phyloP scores from a whole-genome alignment of 306 rosid species.

The Parietaria judaica region DNA sequence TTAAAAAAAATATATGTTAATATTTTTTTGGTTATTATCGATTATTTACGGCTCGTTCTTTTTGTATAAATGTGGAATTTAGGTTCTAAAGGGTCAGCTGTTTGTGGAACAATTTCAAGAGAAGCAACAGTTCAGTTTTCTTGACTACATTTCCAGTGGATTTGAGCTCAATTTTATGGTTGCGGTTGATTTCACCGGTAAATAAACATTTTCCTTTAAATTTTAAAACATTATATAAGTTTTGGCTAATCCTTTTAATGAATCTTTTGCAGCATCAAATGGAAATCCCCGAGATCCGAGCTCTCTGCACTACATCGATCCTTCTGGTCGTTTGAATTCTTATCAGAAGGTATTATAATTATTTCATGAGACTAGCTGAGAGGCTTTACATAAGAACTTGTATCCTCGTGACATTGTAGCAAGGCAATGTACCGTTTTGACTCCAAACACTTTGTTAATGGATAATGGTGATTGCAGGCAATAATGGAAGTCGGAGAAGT shows the following conservation, averaged over 20 bases:
- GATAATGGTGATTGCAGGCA: conserved; percentile 37
- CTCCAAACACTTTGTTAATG: not conserved
- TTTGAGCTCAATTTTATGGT: conserved; percentile 93
- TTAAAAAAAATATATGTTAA: not conserved
- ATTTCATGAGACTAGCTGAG: not conserved
- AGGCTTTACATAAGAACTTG: too few species aligned
- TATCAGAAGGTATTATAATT: conserved; percentile 51
- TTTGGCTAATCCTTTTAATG: conserved; percentile 10
- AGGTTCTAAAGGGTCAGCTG: conserved; percentile 70
- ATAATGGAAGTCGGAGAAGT: conserved; percentile 81
- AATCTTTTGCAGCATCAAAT: conserved; percentile 60
- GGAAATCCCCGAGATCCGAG: conserved; percentile 49
- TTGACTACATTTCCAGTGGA: conserved; percentile 82
- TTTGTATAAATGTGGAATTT: conserved; percentile 8
- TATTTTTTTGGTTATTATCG: not conserved
- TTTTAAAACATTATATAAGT: not conserved
- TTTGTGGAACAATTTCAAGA: conserved; percentile 63
- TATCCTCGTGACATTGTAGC: too few species aligned
- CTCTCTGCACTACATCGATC: conserved; percentile 67
- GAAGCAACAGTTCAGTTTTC: conserved; percentile 62
- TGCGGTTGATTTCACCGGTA: conserved; percentile 87
- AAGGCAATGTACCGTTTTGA: too few species aligned
- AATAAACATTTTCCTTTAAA: not conserved
- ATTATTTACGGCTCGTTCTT: conserved; percentile 4
- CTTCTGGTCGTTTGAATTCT: conserved; percentile 51